phyloP scores from a whole-genome alignment of 2,329 filamentous ascomycete genomes.

The Pseudofabraea citricarpa region DNA sequence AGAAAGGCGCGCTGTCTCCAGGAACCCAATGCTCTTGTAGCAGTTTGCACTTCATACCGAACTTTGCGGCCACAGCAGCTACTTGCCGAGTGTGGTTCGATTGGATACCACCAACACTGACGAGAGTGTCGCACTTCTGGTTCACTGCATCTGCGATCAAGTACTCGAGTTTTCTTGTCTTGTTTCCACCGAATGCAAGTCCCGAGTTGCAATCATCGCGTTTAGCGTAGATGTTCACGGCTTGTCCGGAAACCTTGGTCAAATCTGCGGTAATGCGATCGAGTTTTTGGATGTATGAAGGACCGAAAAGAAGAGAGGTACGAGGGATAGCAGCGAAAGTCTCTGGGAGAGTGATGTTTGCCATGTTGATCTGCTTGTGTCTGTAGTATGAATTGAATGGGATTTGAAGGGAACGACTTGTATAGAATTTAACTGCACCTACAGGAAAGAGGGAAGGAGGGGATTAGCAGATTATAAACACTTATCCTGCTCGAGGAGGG shows the following conservation, averaged over 20 bases:
- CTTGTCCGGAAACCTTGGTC: constrained; percentile 51
- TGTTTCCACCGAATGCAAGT: constrained; percentile 65
- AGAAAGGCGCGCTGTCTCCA: constrained; percentile 48
- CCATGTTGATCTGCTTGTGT: constrained; percentile 9
- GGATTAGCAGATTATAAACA: not conserved
- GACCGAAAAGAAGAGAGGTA: constrained; percentile 57
- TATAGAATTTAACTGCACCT: not conserved
- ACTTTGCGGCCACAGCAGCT: constrained; percentile 53
- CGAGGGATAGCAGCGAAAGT: constrained; percentile 61
- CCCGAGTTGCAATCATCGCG: constrained; percentile 67
- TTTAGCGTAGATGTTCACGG: constrained; percentile 64
- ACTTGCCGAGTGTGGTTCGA: constrained; percentile 68
- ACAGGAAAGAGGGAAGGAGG: not conserved
- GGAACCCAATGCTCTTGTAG: constrained; percentile 68
- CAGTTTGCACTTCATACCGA: constrained; percentile 51
- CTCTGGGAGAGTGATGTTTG: constrained; percentile 45
- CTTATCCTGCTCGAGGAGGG: not conserved
- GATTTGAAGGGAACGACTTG: not conserved
- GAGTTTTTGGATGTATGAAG: constrained; percentile 64
- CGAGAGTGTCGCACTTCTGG: constrained; percentile 53
- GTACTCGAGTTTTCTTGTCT: constrained; percentile 63
- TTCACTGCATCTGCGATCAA: constrained; percentile 20
- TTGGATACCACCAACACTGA: constrained; percentile 64
- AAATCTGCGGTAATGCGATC: constrained; percentile 59
- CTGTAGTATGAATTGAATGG: not conserved